phyloP scores from a whole-genome alignment of 257 asterid genomes.

The Voacanga thouarsii region DNA sequence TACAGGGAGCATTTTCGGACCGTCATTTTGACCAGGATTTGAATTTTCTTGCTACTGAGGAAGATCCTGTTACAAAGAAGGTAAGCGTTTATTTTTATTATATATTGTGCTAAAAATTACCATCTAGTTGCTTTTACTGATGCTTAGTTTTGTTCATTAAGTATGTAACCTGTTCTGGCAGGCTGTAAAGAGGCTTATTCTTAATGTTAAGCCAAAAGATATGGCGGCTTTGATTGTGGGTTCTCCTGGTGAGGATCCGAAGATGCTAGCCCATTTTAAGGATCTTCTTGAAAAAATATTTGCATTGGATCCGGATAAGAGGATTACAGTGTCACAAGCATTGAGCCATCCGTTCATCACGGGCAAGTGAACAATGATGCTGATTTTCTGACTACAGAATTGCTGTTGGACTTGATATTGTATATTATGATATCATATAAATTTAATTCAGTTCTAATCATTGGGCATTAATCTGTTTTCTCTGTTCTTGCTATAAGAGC shows the following conservation, averaged over 20 bases:
- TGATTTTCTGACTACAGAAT: constrained; percentile 73
- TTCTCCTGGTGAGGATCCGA: constrained; percentile 92
- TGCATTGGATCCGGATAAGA: constrained; percentile 94
- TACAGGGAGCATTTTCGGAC: constrained; percentile 81
- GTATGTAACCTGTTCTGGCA: constrained; percentile 35
- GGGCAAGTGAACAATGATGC: constrained; percentile 95
- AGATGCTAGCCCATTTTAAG: constrained; percentile 83
- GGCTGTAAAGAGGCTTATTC: constrained; percentile 74
- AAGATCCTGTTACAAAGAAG: constrained; percentile 96
- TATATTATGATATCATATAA: constrained; percentile 53
- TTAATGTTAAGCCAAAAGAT: constrained; percentile 91
- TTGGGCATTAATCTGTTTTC: constrained; percentile 70
- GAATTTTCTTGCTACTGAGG: constrained; percentile 89
- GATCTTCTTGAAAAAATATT: constrained; percentile 91
- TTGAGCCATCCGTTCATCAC: constrained; percentile 99
- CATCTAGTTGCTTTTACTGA: neutral
- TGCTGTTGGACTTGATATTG: constrained; percentile 69
- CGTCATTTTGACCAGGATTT: constrained; percentile 89
- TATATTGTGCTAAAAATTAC: neutral
- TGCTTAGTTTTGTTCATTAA: constrained; percentile 6
- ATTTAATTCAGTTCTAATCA: constrained; percentile 57
- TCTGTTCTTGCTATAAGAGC: constrained; percentile 55
- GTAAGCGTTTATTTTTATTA: constrained; percentile 23
- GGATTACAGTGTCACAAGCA: constrained; percentile 91
- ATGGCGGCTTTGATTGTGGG: constrained; percentile 68